Evolutionary conservation across 2,329 filamentous ascomycete genomes (phyloP).

Genomic region (Phaeosphaeriaceae sp.): DNA sequence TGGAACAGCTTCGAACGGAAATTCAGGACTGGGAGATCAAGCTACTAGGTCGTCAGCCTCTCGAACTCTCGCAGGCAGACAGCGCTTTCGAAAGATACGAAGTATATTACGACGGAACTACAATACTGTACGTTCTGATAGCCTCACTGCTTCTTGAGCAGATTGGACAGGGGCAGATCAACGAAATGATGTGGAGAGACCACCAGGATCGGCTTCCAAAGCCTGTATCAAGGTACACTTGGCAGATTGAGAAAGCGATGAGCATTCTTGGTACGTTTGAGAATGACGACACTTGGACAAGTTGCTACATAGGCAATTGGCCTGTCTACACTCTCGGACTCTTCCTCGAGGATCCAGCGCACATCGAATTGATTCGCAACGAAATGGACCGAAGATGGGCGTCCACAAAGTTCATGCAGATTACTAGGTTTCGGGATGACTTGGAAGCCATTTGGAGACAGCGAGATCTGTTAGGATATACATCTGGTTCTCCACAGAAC

Average conservation of each 20-base stretch:
- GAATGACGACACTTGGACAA: slow-evolving; percentile 13
- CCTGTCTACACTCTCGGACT: slow-evolving; percentile 20
- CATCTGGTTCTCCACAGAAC: not conserved
- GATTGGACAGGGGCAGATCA: not conserved
- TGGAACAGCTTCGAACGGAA: slow-evolving; percentile 12
- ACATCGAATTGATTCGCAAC: slow-evolving; percentile 10
- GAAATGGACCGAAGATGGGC: slow-evolving; percentile 16
- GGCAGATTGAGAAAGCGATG: slow-evolving; percentile 18
- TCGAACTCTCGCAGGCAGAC: slow-evolving; percentile 9
- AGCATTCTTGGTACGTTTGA: slow-evolving; percentile 12
- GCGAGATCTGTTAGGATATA: not conserved
- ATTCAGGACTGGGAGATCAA: slow-evolving; percentile 20
- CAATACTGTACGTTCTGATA: slow-evolving; percentile 20
- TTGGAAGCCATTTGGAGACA: slow-evolving; percentile 12
- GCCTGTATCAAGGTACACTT: slow-evolving; percentile 6
- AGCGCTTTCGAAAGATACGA: slow-evolving; percentile 6
- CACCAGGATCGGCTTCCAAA: slow-evolving; percentile 5
- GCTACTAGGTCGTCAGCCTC: slow-evolving; percentile 10
- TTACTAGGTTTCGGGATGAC: slow-evolving; percentile 12
- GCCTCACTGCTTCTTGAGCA: slow-evolving; percentile 21
- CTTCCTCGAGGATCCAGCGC: slow-evolving; percentile 10
- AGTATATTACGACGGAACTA: slow-evolving; percentile 14
- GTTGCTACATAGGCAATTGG: slow-evolving; percentile 21
- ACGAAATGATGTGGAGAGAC: not conserved
- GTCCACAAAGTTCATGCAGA: slow-evolving; percentile 15